Evolutionary conservation across 192 early-diverging fungal genomes (phyloP).

Genomic region (Gryganskiella cystojenkinii): DNA sequence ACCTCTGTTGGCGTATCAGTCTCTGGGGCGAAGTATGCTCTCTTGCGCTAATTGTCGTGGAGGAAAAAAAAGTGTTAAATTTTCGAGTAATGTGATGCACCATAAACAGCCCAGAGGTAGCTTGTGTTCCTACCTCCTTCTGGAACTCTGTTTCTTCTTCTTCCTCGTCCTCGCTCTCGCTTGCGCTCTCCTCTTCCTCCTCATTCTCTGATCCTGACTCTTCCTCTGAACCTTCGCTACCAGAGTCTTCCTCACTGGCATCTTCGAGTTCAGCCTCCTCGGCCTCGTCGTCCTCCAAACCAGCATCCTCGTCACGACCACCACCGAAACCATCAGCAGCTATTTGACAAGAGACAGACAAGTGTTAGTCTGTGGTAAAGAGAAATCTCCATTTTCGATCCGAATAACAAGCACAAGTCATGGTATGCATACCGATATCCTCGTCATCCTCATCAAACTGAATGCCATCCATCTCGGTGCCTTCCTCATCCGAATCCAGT

Average conservation of each 20-base stretch:
- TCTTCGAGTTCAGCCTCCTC: conserved; percentile 46
- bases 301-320: conserved; percentile 42
- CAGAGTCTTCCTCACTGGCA: conserved; percentile 41
- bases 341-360: not conserved
- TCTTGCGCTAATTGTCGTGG: conserved; percentile 58
- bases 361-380: not conserved
- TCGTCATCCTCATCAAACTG: conserved; percentile 40
- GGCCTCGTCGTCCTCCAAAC: conserved; percentile 38
- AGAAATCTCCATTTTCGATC: too few species aligned
- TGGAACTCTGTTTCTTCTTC: conserved; percentile 59
- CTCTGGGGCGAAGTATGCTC: conserved; percentile 70
- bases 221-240: conserved; percentile 40
- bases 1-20: conserved; percentile 50
- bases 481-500: conserved; percentile 46
- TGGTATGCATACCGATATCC: conserved; percentile 31
- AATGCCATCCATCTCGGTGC: conserved; percentile 31
- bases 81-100: not conserved
- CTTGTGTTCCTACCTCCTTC: conserved; percentile 42
- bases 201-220: conserved; percentile 48
- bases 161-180: conserved; percentile 52
- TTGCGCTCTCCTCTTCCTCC: conserved; percentile 59
- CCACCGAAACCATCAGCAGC: conserved; percentile 53
- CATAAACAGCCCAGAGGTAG: not conserved
- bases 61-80: not conserved
- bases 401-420: too few species aligned